Base-by-base conservation (phyloP, 2,329 filamentous ascomycete genomes). In the Botrytis sinoallii region DNA sequence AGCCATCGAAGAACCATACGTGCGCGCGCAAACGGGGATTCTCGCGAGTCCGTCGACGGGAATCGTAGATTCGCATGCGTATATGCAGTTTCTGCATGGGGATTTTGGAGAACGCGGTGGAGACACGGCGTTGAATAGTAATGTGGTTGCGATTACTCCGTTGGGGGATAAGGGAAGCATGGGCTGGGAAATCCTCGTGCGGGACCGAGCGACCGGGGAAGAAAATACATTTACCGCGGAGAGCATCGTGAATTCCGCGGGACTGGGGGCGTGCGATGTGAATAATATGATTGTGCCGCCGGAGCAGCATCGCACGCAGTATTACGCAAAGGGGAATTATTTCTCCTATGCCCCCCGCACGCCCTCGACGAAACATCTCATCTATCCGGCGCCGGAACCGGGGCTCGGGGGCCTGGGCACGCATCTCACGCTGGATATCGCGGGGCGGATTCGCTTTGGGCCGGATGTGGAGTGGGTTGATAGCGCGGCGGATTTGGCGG, bases 401-500 rank as follows among this genome's bases (percentile, higher is more conserved):
- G 95, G 95, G 2, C 88, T 91, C 35, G 95, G 90, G 70, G 95
- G 96, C 0, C 85, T 99, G 0, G 96, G 96, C 66, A 98, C 96
- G 0, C 96, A 99, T 82, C 85, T 99, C 29, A 99, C 96, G 1
- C 88, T 98, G 73, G 96, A 99, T 82, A 87, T 98, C 83, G 88
- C 86, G 0, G 95, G 95, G 0, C 89, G 93, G 0, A 87, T 98
- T 61, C 91, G 94, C 55, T 99, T 99, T 82, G 96, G 96, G 0
- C 96, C 96, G 0, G 96, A 99, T 80, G 92, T 98, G 22, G 94
- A 98, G 82, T 98, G 96, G 96, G 91, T 97, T 0, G 88, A 91
- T 67, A 84, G 86, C 1, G 89, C 94, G 0, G 83, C 84, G 14
- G 90, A 97, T 79, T 85, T 97, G n/a, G 85, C 85, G 2, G 91